These are phyloP conservation scores for Chimonanthus praecox DNA, from an alignment of 164 flowering plant species.

Conservation along the genomic window DNA sequence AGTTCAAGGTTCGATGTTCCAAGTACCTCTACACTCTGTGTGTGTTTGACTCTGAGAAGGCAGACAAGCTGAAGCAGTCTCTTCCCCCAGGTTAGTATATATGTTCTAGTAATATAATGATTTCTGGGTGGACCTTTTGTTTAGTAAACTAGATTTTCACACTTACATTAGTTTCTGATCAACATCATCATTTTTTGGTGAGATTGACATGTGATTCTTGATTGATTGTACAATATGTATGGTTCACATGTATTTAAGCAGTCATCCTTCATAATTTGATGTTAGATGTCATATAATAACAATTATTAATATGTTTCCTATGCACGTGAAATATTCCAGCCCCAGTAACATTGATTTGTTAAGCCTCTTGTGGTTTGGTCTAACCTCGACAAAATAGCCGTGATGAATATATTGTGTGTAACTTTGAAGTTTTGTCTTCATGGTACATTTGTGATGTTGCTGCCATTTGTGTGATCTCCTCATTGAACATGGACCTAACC, in stretches of 20 bases:
- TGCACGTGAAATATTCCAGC: too few species aligned
- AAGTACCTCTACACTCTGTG: slow-evolving; percentile 73
- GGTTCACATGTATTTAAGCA: neutral
- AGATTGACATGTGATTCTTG: too few species aligned
- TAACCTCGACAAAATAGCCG: too few species aligned
- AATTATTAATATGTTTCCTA: neutral
- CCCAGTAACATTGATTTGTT: too few species aligned
- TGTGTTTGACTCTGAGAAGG: slow-evolving; percentile 66
- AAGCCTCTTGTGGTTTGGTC: too few species aligned
- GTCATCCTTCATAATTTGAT: neutral
- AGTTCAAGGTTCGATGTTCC: slow-evolving; percentile 83
- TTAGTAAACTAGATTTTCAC: neutral
- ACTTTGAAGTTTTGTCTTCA: too few species aligned
- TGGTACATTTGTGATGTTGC: too few species aligned
- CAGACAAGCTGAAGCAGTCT: slow-evolving; percentile 84
- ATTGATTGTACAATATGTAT: neutral
- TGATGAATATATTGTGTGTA: too few species aligned
- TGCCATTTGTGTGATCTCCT: too few species aligned
- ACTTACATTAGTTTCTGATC: neutral
- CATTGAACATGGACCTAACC: too few species aligned
- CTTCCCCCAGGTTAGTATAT: slow-evolving; percentile 62
- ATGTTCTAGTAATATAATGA: neutral
- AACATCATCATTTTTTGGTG: neutral
- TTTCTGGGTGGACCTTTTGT: neutral
- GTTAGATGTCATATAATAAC: neutral